phyloP scores from a whole-genome alignment of 2,329 filamentous ascomycete genomes.

The Ophioceras dolichostomum region DNA sequence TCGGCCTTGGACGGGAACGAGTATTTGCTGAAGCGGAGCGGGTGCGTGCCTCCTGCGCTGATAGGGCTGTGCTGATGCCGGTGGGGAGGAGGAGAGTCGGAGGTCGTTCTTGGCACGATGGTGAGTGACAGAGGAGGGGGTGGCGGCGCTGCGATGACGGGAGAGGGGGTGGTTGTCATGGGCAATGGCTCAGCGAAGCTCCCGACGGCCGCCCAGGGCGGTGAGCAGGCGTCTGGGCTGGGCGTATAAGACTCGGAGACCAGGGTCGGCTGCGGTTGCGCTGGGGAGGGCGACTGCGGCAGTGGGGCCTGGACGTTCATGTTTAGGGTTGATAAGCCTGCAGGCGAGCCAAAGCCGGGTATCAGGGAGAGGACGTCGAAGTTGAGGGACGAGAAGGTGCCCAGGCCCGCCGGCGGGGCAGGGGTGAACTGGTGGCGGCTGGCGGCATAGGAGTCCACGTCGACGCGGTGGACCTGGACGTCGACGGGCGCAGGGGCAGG shows the following conservation, averaged over 20 bases:
- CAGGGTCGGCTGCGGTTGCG: conserved; percentile 1
- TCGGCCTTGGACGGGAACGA: not conserved
- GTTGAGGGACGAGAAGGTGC: conserved; percentile 28
- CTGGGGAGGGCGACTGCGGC: conserved; percentile 3
- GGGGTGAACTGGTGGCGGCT: conserved; percentile 29
- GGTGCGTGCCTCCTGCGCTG: not conserved
- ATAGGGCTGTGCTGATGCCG: not conserved
- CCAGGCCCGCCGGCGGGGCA: conserved; percentile 21
- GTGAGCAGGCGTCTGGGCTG: conserved; percentile 3
- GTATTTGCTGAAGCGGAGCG: not conserved
- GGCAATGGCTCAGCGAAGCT: too few species aligned
- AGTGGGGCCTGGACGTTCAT: conserved; percentile 5
- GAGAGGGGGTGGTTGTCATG: not conserved
- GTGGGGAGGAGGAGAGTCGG: not conserved
- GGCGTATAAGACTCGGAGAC: not conserved
- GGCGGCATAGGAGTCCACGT: conserved; percentile 25
- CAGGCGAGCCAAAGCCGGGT: conserved; percentile 26
- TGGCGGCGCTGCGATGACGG: not conserved
- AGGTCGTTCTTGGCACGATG: not conserved
- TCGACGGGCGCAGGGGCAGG: conserved; percentile 17
- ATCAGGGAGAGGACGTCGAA: conserved; percentile 33
- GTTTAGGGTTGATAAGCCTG: too few species aligned
- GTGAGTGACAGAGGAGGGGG: not conserved
- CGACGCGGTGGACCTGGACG: conserved; percentile 42
- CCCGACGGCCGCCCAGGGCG: conserved; percentile 9